Evolutionary conservation across 768 basidiomycete species (phyloP).

Genomic region (Clitopilus passeckerianus): DNA sequence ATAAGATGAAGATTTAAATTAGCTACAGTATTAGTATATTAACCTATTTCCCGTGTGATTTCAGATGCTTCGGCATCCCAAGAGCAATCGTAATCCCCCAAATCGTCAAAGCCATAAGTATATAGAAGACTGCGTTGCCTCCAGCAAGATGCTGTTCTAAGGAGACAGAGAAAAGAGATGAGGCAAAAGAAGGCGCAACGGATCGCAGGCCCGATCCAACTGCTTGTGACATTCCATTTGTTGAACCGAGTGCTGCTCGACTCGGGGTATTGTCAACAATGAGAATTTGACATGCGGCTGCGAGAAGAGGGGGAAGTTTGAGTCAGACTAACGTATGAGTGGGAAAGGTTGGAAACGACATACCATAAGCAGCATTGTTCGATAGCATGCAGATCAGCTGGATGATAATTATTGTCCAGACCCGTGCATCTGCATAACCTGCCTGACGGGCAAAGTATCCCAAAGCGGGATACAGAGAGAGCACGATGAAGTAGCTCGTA

Average conservation of each 20-base stretch:
- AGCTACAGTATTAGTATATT: background rate
- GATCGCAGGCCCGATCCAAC: conserved; percentile 41
- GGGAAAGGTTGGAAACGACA: conserved; percentile 10
- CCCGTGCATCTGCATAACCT: conserved; percentile 15
- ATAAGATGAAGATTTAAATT: background rate
- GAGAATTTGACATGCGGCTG: conserved; percentile 12
- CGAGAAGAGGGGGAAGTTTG: background rate
- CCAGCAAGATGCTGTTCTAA: conserved; percentile 9
- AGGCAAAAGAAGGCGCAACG: conserved; percentile 40
- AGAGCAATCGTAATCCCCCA: conserved; percentile 2
- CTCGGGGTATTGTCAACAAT: conserved; percentile 13
- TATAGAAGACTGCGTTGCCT: conserved; percentile 12
- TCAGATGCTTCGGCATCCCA: background rate
- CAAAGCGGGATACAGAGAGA: conserved; percentile 34
- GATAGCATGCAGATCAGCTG: conserved; percentile 18
- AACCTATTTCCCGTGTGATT: background rate
- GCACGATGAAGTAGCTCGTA: conserved; percentile 20
- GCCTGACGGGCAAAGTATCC: conserved; percentile 23
- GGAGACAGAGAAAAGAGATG: conserved; percentile 15
- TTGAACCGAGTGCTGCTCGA: conserved; percentile 20
- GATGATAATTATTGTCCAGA: conserved; percentile 26
- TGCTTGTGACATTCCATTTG: conserved; percentile 55
- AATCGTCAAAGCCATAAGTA: conserved; percentile 7
- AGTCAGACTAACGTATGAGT: background rate
- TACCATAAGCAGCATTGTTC: conserved; percentile 32